Base-by-base conservation (phyloP, 495 filamentous ascomycete species). In the Copromyces sp. region DNA sequence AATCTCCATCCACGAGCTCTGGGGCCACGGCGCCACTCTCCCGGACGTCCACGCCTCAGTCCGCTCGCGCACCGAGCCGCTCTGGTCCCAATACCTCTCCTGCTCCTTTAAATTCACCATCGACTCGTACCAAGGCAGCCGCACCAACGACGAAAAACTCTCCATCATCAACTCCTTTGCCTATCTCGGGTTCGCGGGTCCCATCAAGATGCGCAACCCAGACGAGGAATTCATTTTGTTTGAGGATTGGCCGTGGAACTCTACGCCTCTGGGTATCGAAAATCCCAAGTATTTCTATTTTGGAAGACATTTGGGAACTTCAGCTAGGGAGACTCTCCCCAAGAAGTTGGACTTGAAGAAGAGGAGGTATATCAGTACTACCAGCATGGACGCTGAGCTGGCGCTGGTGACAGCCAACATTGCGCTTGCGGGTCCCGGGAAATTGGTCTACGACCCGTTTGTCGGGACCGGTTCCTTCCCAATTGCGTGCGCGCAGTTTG, bases 341-440 rank as follows among this genome's bases (percentile, higher is more conserved):
- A 82, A 86, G 35, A 91, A 87, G 72, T 94, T 95, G 75, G 93
- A 94, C 77, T 84, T 99, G 14, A 99, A 99, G 83, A 97, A 95
- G 81, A 87, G 95, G 8, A 83, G 84, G 53, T 98, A 98, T 78
- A 98, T 99, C 77, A 92, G 91, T 77, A 98, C 94, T 0, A 99
- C 95, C 0, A 93, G 91, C 14, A 98, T 99, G 94, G 95, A 98
- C 80, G 91, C 96, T 0, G 96, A 98, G 78, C 84, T 99, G 47
- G 90, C 93, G 35, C 88, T 99, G 2, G 84, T 99, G 35, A 98
- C 94, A 0, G 94, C 94, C 1, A 99, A 99, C 79, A 87, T 99
- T 69, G 90, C 93, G 0, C 88, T 91, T 16, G 93, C 94, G 1
- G 91, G 83, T 0, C 92, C 94, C 0, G 94, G 92, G 1, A 96